phyloP scores from a whole-genome alignment of 2,329 filamentous ascomycete species.

The Verticillium albo-atrum region DNA sequence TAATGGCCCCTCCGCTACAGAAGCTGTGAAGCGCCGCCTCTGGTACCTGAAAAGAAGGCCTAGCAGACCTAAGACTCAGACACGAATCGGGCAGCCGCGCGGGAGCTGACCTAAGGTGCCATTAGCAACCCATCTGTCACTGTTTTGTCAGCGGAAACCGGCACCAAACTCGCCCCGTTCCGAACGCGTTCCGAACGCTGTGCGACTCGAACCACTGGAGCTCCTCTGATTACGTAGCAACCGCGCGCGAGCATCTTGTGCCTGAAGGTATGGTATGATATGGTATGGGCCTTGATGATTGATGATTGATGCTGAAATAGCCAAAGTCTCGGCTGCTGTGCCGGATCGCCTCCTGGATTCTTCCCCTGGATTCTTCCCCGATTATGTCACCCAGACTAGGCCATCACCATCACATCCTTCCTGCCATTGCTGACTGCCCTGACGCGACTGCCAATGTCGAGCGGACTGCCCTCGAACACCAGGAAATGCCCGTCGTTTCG shows the following conservation, averaged over 20 bases:
- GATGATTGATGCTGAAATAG: too few species aligned
- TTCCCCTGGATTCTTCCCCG: too few species aligned
- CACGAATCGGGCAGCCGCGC: background rate
- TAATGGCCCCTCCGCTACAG: too few species aligned
- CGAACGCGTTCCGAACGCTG: too few species aligned
- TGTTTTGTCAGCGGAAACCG: background rate
- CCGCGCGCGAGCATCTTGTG: too few species aligned
- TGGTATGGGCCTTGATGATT: too few species aligned
- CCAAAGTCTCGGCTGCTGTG: background rate
- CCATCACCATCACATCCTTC: conserved; percentile 30
- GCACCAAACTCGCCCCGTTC: background rate
- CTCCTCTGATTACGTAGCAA: background rate
- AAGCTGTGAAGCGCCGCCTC: too few species aligned
- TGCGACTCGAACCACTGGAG: background rate
- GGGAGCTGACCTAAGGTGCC: background rate
- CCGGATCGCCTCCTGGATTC: background rate
- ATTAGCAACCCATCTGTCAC: background rate
- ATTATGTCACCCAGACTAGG: too few species aligned
- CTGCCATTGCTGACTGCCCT: conserved; percentile 45
- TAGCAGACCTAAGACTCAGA: too few species aligned
- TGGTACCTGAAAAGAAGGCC: too few species aligned
- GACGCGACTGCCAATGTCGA: conserved; percentile 54
- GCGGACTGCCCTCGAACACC: conserved; percentile 58
- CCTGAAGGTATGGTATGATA: too few species aligned
- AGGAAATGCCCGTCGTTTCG: conserved; percentile 45